Evolutionary conservation across 441 rosid species (phyloP).

Genomic region (Gossypium davidsonii): DNA sequence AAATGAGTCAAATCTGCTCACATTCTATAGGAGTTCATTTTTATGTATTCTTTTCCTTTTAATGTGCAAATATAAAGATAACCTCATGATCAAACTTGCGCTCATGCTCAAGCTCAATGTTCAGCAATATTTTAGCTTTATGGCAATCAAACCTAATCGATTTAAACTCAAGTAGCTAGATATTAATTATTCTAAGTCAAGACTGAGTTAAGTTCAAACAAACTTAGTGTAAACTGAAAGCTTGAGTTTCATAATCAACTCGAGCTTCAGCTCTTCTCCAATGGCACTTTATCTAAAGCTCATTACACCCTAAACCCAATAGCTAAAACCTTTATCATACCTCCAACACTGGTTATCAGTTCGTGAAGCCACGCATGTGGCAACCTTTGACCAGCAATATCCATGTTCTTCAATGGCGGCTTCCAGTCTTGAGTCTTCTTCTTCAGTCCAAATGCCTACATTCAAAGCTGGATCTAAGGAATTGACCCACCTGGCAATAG

Average conservation of each 20-base stretch:
- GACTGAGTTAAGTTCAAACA: background rate
- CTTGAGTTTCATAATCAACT: background rate
- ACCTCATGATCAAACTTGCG: background rate
- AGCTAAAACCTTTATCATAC: conserved; percentile 25
- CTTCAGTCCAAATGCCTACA: conserved; percentile 57
- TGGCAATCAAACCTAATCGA: background rate
- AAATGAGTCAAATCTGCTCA: background rate
- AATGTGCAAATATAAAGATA: background rate
- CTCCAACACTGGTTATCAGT: conserved; percentile 82
- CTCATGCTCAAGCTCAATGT: background rate
- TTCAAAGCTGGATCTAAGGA: conserved; percentile 68
- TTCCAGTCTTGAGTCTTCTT: conserved; percentile 66
- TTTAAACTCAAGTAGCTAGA: conserved; percentile 3
- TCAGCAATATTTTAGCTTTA: background rate
- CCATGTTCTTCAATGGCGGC: conserved; percentile 58
- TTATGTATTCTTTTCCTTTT: background rate
- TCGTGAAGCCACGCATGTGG: conserved; percentile 52
- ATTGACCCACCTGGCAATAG: conserved; percentile 67
- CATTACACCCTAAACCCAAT: background rate
- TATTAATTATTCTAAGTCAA: background rate
- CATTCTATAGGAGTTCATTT: background rate
- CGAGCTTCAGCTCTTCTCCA: background rate
- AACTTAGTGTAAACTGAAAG: background rate
- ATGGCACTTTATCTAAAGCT: background rate
- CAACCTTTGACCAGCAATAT: conserved; percentile 72